Conservation (phyloP, 148 eudicot genomes). For the Cornus florida region DNA sequence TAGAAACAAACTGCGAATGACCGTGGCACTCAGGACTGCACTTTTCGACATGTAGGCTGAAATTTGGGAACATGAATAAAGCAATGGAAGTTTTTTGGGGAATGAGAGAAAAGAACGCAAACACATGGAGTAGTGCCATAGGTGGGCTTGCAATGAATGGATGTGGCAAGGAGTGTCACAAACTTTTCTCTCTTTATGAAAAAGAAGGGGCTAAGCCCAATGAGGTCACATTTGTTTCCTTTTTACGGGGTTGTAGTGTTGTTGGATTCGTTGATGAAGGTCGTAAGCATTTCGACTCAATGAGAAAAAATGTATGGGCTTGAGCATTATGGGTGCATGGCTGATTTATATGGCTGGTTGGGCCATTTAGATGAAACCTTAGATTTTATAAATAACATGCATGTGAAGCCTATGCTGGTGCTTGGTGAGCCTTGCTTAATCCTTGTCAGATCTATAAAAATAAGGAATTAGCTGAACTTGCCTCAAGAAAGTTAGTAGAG, state of each 20-base stretch:
- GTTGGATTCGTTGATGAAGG: constrained; percentile 17
- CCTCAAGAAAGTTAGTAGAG: neutral
- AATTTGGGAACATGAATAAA: neutral
- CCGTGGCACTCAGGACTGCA: neutral
- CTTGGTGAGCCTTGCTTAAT: constrained; percentile 10
- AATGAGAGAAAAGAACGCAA: neutral
- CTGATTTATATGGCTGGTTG: constrained; percentile 12
- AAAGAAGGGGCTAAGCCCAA: constrained; percentile 2
- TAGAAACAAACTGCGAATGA: neutral
- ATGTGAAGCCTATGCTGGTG: constrained; percentile 8
- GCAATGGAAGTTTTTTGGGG: constrained; percentile 1
- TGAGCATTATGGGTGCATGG: constrained; percentile 17
- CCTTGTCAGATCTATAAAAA: constrained; percentile 11
- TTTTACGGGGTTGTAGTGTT: constrained; percentile 17
- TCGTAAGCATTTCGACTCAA: constrained; percentile 1
- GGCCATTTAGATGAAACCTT: constrained; percentile 11
- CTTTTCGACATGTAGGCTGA: neutral
- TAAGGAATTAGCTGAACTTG: constrained; percentile 10
- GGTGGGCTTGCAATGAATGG: neutral
- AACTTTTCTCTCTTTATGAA: neutral
- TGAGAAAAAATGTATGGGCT: constrained; percentile 3
- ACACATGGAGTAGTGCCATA: constrained; percentile 4
- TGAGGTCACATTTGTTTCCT: constrained; percentile 11
- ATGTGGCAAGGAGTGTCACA: neutral
- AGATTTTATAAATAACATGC: constrained; percentile 17